Conservation (phyloP, 345 rosid species). For the Syzygium oleosum region DNA sequence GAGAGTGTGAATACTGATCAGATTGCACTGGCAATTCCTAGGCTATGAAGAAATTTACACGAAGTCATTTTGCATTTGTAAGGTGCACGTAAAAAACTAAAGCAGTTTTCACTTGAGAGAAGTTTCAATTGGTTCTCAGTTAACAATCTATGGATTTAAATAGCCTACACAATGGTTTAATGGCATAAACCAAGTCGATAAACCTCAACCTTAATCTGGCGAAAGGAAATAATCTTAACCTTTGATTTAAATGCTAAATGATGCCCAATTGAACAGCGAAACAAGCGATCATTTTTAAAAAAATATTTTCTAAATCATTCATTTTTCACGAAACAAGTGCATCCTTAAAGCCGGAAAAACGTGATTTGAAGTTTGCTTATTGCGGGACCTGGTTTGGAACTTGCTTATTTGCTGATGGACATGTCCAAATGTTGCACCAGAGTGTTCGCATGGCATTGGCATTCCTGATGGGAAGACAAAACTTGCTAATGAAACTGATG, state of each 20-base stretch:
- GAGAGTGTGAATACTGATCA: background rate
- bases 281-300: background rate
- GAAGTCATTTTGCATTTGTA: background rate
- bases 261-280: background rate
- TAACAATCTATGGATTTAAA: background rate
- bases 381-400: background rate
- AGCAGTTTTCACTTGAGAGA: background rate
- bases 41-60: background rate
- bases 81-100: background rate
- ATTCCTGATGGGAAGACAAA: background rate
- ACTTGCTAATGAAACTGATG: background rate
- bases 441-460: background rate
- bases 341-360: background rate
- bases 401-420: background rate
- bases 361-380: background rate
- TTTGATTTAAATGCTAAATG: background rate
- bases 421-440: background rate
- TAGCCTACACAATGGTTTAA: background rate
- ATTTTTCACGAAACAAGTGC: fast-evolving
- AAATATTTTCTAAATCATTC: background rate
- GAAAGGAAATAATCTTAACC: background rate
- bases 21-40: background rate
- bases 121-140: background rate
- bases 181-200: background rate
- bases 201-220: no score